Evolutionary conservation across 1,139 yeast species (phyloP), one percentile per base, ranked within the genome.

Genomic region (Pichia cactophila): DNA sequence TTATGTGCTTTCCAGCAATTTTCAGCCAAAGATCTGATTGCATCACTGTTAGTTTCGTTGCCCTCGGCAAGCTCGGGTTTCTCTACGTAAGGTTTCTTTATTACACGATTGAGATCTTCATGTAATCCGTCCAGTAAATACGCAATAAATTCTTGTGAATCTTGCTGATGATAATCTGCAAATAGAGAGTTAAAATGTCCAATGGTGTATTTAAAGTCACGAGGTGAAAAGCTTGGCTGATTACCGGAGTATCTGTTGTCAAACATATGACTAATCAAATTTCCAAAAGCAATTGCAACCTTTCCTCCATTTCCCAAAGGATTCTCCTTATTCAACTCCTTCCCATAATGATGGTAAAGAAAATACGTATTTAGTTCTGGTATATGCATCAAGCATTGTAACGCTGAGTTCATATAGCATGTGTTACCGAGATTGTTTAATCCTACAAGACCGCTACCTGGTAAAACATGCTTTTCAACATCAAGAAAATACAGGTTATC

Each of bases 371-470:
- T 79, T 41, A 92, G 68, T 63, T 89, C 97, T 0, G 96, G 96
- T 12, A 90, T 76, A 62, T 92, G 98, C 0, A 81, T 75, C 46
- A 92, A 69, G 62, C 97, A 92, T 64, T 92, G 98, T 49, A 92
- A 70, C 0, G 97, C 97, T 16, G 96, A 87, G 66, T 92, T 92
- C 97, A 92, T 92, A 64, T 89, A 92, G 64, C 98, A 92, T 0
- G 96, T 86, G 62, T 92, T 92, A 7, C 98, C 98, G 56, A 92
- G 70, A 62, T 92, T 92, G 43, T 75, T 73, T 46, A 92, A 69
- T 0, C 98, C 98, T 9, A 73, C 68, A 1, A 70, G 70, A 4
- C 87, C 88, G 47, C 62, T 62, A 1, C 74, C 66, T 9, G 67
- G 65, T 14, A 55, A 33, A 4, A 61, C 43, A 7, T 47, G 45